A percentile compares a stretch with the other conserved stretches of the same genome.
Evolutionary conservation across 345 rosid species (phyloP).

Genomic region (Eucalyptus sideroxylon): DNA sequence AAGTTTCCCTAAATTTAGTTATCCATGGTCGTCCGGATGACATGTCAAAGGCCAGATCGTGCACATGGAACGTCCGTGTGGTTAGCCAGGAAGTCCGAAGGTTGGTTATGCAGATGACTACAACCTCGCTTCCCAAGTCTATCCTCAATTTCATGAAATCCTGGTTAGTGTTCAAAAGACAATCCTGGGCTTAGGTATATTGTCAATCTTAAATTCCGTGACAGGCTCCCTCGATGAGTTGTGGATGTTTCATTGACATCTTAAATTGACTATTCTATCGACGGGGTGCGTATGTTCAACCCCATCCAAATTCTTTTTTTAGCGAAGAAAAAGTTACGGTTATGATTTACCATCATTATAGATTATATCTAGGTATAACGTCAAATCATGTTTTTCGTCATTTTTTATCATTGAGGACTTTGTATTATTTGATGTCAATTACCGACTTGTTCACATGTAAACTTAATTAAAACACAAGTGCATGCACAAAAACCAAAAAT

Average conservation of each 20-base stretch:
- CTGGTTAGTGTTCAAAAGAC: background rate
- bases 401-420: background rate
- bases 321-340: accelerated
- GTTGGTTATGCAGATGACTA: background rate
- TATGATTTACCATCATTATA: background rate
- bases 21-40: background rate
- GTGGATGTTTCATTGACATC: accelerated
- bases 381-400: background rate
- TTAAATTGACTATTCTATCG: background rate
- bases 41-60: background rate
- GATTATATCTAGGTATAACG: background rate
- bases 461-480: background rate
- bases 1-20: background rate
- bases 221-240: accelerated
- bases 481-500: background rate
- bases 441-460: background rate
- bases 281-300: accelerated
- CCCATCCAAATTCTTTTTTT: background rate
- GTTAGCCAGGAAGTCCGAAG: background rate
- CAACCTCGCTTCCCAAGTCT: background rate
- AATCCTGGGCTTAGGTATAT: background rate
- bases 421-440: background rate
- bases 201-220: background rate
- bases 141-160: background rate
- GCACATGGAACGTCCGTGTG: background rate